phyloP scores from a whole-genome alignment of 805 yeast species.

The Metschnikowia proteae region DNA sequence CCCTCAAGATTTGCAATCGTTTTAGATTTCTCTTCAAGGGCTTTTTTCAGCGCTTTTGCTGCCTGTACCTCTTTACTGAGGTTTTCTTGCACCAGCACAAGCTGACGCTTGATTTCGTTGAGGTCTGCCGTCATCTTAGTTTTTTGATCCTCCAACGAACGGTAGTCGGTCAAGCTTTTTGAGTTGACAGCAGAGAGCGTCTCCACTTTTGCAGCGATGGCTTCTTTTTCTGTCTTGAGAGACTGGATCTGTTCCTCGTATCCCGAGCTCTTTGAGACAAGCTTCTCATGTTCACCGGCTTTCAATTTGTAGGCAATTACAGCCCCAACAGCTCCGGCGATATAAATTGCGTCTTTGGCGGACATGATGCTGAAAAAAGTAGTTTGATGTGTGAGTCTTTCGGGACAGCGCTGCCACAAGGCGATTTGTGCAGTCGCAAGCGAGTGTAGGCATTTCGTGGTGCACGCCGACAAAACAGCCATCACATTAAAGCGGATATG shows the following conservation, averaged over 20 bases:
- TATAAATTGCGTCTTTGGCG: slow-evolving; percentile 7
- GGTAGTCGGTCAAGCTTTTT: slow-evolving; percentile 1
- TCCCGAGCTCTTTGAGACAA: background rate
- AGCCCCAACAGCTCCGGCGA: slow-evolving; percentile 8
- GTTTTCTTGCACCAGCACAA: background rate
- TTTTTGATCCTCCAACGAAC: background rate
- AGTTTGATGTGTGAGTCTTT: background rate
- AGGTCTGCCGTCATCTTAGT: background rate
- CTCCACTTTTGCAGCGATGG: slow-evolving; percentile 4
- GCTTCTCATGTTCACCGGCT: slow-evolving; percentile 7
- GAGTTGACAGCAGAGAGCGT: slow-evolving; percentile 1
- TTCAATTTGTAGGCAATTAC: slow-evolving; percentile 9
- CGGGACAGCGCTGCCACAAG: background rate
- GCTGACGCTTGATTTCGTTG: background rate
- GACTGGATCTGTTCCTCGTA: slow-evolving; percentile 5
- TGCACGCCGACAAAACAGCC: background rate
- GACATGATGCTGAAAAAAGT: background rate
- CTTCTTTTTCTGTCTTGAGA: slow-evolving; percentile 8
- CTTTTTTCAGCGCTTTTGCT: slow-evolving; percentile 4
- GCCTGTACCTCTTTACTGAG: slow-evolving; percentile 5
- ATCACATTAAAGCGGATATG: background rate
- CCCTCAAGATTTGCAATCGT: background rate
- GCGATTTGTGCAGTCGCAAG: slow-evolving; percentile 3
- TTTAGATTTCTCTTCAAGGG: background rate
- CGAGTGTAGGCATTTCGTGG: background rate